Evolutionary conservation across 2,329 filamentous ascomycete genomes (phyloP), one percentile per base, ranked within the genome.

Genomic region (Tolypocladium amazonense): DNA sequence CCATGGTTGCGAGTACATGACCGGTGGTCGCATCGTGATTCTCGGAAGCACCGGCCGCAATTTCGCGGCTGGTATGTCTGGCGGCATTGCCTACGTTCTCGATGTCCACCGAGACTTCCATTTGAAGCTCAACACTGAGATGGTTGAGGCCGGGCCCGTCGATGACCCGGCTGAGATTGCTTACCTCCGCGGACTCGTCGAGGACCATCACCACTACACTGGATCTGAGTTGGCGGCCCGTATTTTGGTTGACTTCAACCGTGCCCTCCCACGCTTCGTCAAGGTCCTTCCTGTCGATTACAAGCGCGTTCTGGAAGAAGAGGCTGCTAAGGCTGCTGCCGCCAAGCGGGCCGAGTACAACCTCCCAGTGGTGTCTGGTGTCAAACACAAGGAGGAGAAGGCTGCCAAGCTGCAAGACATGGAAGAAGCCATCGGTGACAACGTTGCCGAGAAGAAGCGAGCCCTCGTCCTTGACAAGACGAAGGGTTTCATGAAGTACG

Each of bases 1-100:
- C 74, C 93, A 97, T 73, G 90, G 91, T 63, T 97, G 92, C 72
- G 93, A 97, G 81, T 97, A 97, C 83, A 97, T 97, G 93, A 97
- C 93, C 69, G 93, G 93, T 72, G 93, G 93, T 71, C 90, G 92
- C 71, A 82, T 97, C 57, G 79, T 97, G 64, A 83, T 96, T 69
- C 83, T 97, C 56, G 93, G 93, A 61, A 86, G 84, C 69, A 96
- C 92, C 71, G 93, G 93, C 54, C 92, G 93, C 68, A 97, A 97
- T 81, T 97, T 97, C 71, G 93, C 92, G 68, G 93, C 93, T 62
- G 93, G 93, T 81, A 97, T 97, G 93, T 97, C 92, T 70, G 93
- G 93, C 71, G 93, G 93, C 81, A 97, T 97, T 69, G 92, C 92
- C 23, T 97, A 96, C 70, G 86, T 97, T 58, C 84, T 97, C 37